Percentiles rank a stretch among this genome's conserved stretches.
These are phyloP conservation scores for Gamsiella multidivaricata DNA, from an alignment of 192 early-diverging fungal species.

Conservation along the genomic window DNA sequence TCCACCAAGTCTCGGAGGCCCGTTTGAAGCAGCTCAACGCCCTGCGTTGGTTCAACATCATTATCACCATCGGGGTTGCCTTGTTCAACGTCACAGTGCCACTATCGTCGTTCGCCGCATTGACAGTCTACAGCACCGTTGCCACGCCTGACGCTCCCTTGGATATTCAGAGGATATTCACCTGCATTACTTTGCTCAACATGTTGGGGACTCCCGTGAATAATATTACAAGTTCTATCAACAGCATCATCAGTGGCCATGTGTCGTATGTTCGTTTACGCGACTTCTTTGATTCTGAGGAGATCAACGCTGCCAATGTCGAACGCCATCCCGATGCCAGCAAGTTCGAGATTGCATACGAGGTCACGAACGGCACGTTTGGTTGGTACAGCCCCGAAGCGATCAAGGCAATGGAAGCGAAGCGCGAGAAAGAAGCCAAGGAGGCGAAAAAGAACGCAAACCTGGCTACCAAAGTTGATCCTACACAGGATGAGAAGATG, in stretches of 20 bases:
- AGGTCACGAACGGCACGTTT: conserved; percentile 29
- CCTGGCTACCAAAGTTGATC: background rate
- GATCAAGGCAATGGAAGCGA: conserved; percentile 9
- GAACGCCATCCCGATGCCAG: conserved; percentile 17
- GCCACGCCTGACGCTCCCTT: conserved; percentile 47
- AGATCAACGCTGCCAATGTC: conserved; percentile 73
- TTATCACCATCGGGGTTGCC: conserved; percentile 1
- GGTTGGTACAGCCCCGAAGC: conserved; percentile 36
- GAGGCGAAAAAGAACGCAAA: conserved; percentile 16
- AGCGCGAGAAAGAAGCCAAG: conserved; percentile 10
- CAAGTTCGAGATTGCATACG: conserved; percentile 21
- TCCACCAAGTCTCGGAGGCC: conserved; percentile 23
- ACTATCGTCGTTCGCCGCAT: conserved; percentile 45
- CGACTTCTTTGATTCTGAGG: conserved; percentile 74
- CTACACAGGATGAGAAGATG: conserved; percentile 12
- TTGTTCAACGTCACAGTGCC: conserved; percentile 31
- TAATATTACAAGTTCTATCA: conserved; percentile 70
- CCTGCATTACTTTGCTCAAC: conserved; percentile 80
- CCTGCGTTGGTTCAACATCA: conserved; percentile 23
- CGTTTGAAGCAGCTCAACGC: conserved; percentile 41
- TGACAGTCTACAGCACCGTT: conserved; percentile 37
- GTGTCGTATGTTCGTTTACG: conserved; percentile 74
- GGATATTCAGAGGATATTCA: conserved; percentile 72
- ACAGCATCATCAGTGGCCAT: conserved; percentile 66
- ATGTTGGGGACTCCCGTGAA: conserved; percentile 76